Conservation (phyloP, 495 filamentous ascomycete species). For the Aspergillus nidulans region DNA sequence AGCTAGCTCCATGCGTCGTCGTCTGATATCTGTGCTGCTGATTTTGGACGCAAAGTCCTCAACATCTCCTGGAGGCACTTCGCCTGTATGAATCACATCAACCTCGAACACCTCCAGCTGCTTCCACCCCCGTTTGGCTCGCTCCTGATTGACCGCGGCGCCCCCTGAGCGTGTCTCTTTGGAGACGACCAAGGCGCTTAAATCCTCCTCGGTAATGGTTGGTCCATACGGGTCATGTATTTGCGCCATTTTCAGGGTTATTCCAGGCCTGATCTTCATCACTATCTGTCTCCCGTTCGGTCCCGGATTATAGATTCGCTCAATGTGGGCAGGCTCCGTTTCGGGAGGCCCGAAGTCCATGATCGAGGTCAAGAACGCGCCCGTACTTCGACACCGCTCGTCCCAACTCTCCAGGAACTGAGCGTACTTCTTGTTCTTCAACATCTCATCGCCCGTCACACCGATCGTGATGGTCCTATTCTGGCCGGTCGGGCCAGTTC, state of each 20-base stretch:
- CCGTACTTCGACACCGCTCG: constrained; percentile 59
- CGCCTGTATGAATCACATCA: constrained; percentile 76
- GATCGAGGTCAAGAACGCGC: constrained; percentile 67
- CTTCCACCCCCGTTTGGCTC: constrained; percentile 73
- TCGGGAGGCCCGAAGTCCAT: constrained; percentile 50
- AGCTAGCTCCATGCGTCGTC: constrained; percentile 41
- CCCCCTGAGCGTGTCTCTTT: constrained; percentile 83
- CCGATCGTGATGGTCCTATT: constrained; percentile 66
- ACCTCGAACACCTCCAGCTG: constrained; percentile 79
- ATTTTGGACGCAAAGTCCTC: constrained; percentile 75
- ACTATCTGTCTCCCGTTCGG: constrained; percentile 50
- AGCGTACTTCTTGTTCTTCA: constrained; percentile 83
- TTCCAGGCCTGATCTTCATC: constrained; percentile 39
- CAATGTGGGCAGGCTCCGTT: constrained; percentile 23
- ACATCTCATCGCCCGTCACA: constrained; percentile 78
- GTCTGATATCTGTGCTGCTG: constrained; percentile 76
- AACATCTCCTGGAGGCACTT: constrained; percentile 42
- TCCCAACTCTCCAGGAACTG: constrained; percentile 77
- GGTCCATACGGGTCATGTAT: constrained; percentile 89
- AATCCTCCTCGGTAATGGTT: constrained; percentile 75
- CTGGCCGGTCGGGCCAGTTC: constrained; percentile 19
- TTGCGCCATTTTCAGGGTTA: constrained; percentile 68
- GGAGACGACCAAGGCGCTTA: constrained; percentile 84
- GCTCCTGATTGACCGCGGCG: constrained; percentile 73
- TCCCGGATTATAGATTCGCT: constrained; percentile 35